These are phyloP conservation scores for Phascolomyces articulosus DNA, from an alignment of 371 early-diverging fungal species.

Conservation along the genomic window DNA sequence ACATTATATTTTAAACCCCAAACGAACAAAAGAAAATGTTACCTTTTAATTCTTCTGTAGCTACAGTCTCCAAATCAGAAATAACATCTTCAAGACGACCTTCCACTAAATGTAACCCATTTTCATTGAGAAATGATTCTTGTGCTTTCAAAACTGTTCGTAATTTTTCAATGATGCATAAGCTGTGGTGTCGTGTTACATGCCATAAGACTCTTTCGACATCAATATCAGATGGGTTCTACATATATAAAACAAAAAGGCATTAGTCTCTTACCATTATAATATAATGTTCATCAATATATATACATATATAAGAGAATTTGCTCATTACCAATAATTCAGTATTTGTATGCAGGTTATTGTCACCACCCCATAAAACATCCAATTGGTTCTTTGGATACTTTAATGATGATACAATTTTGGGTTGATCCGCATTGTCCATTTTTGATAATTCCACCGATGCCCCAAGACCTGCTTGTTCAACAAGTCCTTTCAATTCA, in stretches of 20 bases:
- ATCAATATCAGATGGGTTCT: slow-evolving; percentile 55
- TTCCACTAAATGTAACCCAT: slow-evolving; percentile 32
- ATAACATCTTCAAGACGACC: slow-evolving; percentile 16
- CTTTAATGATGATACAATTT: slow-evolving; percentile 38
- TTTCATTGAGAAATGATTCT: slow-evolving; percentile 32
- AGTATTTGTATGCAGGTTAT: slow-evolving; percentile 31
- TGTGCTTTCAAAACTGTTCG: slow-evolving; percentile 39
- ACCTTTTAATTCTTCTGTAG: background rate
- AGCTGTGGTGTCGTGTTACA: slow-evolving; percentile 50
- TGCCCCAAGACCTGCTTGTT: slow-evolving; percentile 50
- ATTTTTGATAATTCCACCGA: slow-evolving; percentile 34
- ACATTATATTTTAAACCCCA: no score
- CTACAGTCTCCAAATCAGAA: slow-evolving; percentile 1
- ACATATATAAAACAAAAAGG: background rate
- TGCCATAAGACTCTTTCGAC: slow-evolving; percentile 53
- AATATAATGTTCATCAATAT: no score
- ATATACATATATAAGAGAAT: no score
- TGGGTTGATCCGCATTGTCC: slow-evolving; percentile 25
- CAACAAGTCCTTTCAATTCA: slow-evolving; percentile 43
- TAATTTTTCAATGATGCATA: slow-evolving; percentile 55
- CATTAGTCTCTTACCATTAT: background rate
- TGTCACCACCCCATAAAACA: slow-evolving; percentile 39
- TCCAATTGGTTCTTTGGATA: slow-evolving; percentile 42
- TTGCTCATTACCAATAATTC: slow-evolving; percentile 37
- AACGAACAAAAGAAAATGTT: background rate